Conservation (phyloP, 177 flowering plant species). For the Vitis hybrid region DNA sequence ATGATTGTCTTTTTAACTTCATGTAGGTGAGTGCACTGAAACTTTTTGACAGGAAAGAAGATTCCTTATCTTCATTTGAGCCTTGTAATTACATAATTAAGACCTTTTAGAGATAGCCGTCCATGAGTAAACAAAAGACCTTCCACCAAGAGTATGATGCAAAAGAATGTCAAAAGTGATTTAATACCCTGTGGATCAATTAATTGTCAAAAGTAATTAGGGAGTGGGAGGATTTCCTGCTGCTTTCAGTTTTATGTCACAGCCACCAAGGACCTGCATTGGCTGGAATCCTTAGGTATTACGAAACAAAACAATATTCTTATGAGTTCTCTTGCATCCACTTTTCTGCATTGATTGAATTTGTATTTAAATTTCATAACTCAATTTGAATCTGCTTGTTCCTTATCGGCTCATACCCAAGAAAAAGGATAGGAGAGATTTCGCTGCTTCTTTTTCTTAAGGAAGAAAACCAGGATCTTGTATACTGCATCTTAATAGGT, state of each 20-base stretch:
- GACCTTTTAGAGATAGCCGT: constrained; percentile 20
- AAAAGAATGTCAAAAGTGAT: constrained; percentile 24
- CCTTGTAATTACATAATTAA: constrained; percentile 3
- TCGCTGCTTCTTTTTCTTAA: no score
- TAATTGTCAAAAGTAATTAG: constrained; percentile 20
- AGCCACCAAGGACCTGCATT: constrained; percentile 7
- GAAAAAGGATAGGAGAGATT: no score
- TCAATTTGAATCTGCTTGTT: no score
- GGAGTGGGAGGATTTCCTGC: not conserved
- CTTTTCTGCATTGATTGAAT: not conserved
- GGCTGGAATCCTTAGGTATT: constrained; percentile 1
- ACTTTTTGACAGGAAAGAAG: constrained; percentile 33
- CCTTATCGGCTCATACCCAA: no score
- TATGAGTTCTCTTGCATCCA: not conserved
- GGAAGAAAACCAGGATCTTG: no score
- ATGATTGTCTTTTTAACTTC: constrained; percentile 18
- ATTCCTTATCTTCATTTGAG: constrained; percentile 31
- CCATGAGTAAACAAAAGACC: constrained; percentile 28
- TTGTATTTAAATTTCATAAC: not conserved
- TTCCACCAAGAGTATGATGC: constrained; percentile 23
- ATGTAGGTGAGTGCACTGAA: constrained; percentile 23
- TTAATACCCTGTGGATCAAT: constrained; percentile 22
- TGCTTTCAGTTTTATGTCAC: constrained; percentile 10
- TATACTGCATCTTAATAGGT: no score
- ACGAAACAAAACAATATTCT: not conserved